Conservation (phyloP, 176 grass and related monocot genomes). For the Oryza meridionalis region DNA sequence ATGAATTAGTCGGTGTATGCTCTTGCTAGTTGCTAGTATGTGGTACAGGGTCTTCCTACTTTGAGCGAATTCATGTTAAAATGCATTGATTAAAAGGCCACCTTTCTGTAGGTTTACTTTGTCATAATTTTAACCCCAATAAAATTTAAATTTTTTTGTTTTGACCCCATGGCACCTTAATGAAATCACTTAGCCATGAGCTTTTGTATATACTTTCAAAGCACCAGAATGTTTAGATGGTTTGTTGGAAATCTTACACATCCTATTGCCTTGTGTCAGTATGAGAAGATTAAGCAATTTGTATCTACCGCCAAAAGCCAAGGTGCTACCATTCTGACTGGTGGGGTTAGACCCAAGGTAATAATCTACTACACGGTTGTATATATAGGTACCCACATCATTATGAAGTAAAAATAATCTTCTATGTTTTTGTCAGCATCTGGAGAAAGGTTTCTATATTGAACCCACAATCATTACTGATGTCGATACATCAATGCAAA, state of each 20-base stretch:
- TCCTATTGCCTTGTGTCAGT: slow-evolving; percentile 61
- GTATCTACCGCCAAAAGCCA: slow-evolving; percentile 73
- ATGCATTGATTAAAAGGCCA: not conserved
- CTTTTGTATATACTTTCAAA: not conserved
- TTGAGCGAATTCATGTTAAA: not conserved
- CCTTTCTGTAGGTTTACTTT: slow-evolving; percentile 13
- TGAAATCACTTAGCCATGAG: not conserved
- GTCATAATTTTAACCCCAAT: not conserved
- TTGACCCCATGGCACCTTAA: not conserved
- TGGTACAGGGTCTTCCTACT: not conserved
- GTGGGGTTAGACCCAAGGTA: slow-evolving; percentile 85
- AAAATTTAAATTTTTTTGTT: not conserved
- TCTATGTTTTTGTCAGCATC: slow-evolving; percentile 61
- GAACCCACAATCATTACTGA: slow-evolving; percentile 90
- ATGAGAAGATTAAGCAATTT: slow-evolving; percentile 85
- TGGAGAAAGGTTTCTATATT: slow-evolving; percentile 90
- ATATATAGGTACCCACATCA: not conserved
- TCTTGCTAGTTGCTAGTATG: not conserved
- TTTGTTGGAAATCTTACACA: slow-evolving; percentile 28
- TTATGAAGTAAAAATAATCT: slow-evolving; percentile 18
- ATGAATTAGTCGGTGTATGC: not conserved
- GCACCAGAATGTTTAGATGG: not conserved
- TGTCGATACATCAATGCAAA: slow-evolving; percentile 93
- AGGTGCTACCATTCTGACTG: slow-evolving; percentile 86
- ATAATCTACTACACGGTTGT: not conserved